Conservation (phyloP, 2,329 filamentous ascomycete genomes). For the Talaromyces pinophilus region DNA sequence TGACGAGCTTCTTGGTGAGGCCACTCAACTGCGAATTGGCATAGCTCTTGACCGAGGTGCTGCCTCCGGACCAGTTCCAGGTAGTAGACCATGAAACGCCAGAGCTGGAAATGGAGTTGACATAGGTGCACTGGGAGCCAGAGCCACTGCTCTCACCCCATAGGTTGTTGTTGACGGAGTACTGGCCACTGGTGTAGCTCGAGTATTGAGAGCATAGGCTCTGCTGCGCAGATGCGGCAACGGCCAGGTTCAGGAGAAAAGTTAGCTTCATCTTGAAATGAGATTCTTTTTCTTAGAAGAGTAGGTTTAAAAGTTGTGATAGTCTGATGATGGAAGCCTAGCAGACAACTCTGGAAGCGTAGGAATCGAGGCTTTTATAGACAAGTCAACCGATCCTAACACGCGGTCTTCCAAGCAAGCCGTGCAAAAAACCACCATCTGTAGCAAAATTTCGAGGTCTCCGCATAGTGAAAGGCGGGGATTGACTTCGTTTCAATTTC, state of each 20-base stretch:
- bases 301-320: background rate
- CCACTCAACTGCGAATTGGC: constrained; percentile 40
- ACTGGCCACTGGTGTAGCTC: constrained; percentile 36
- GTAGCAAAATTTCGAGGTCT: background rate
- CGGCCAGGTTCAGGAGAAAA: constrained; percentile 10
- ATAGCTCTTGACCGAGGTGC: constrained; percentile 45
- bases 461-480: background rate
- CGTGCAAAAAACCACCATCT: background rate
- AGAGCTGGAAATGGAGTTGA: constrained; percentile 33
- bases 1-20: constrained; percentile 31
- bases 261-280: background rate
- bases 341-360: background rate
- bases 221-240: background rate
- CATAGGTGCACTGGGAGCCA: constrained; percentile 45
- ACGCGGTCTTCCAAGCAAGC: background rate
- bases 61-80: constrained; percentile 45
- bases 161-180: constrained; percentile 53
- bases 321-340: background rate
- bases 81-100: constrained; percentile 43
- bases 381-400: background rate
- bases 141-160: constrained; percentile 44
- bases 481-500: background rate
- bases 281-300: background rate
- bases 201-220: constrained; percentile 39
- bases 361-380: constrained; percentile 2